phyloP scores from a whole-genome alignment of 2,329 filamentous ascomycete species.

The Sclerotinia spermophila region DNA sequence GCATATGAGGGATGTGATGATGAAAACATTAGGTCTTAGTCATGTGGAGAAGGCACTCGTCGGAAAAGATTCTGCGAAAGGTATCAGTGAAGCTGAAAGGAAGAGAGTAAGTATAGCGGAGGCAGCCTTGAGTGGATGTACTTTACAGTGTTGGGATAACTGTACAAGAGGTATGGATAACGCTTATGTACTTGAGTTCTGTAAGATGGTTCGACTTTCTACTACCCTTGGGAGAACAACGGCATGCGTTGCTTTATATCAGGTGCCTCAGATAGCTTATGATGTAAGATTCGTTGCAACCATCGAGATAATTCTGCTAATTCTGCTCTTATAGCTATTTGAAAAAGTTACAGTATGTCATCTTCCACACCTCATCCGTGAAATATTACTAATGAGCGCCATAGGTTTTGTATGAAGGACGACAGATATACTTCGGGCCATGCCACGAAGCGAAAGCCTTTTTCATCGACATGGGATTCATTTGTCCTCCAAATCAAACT shows the following conservation, averaged over 20 bases:
- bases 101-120: slow-evolving; percentile 79
- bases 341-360: slow-evolving; percentile 52
- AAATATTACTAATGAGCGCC: not conserved
- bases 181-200: slow-evolving; percentile 69
- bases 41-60: slow-evolving; percentile 70
- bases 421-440: slow-evolving; percentile 68
- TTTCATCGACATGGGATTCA: slow-evolving; percentile 69
- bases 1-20: slow-evolving; percentile 51
- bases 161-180: slow-evolving; percentile 72
- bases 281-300: slow-evolving; percentile 43
- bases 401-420: slow-evolving; percentile 63
- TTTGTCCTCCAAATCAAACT: slow-evolving; percentile 57
- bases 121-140: slow-evolving; percentile 70
- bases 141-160: slow-evolving; percentile 69
- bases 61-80: slow-evolving; percentile 66
- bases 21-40: slow-evolving; percentile 67
- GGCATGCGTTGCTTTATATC: slow-evolving; percentile 66
- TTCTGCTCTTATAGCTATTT: slow-evolving; percentile 44
- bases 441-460: slow-evolving; percentile 61
- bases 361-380: not conserved
- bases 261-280: slow-evolving; percentile 66
- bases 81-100: slow-evolving; percentile 75
- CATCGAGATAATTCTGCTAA: not conserved
- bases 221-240: slow-evolving; percentile 62
- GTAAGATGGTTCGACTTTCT: slow-evolving; percentile 59